Conservation (phyloP, 495 filamentous ascomycete genomes). For the Lophiotrema nucula region DNA sequence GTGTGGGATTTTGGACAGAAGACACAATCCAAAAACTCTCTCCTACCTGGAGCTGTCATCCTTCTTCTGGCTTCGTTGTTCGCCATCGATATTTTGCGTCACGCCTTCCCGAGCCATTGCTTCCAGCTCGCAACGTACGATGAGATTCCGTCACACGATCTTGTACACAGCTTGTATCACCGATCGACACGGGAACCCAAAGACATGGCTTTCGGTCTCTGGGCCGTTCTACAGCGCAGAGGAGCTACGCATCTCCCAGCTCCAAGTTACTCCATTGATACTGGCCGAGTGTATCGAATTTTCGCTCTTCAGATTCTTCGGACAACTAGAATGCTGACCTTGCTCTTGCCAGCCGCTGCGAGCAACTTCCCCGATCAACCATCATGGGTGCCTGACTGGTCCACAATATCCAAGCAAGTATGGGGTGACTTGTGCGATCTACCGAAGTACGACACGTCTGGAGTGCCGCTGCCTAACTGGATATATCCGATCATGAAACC, state of each 20-base stretch:
- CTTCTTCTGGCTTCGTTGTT: no score
- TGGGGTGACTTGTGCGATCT: background rate
- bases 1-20: no score
- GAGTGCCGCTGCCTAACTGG: background rate
- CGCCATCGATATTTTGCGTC: background rate
- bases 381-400: constrained; percentile 15
- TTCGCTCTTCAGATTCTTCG: background rate
- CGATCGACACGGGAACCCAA: background rate
- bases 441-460: background rate
- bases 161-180: background rate
- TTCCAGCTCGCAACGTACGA: background rate
- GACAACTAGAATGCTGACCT: background rate
- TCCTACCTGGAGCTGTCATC: no score
- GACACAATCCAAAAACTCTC: background rate
- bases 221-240: background rate
- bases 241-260: background rate
- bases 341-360: background rate
- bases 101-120: background rate
- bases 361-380: background rate
- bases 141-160: background rate
- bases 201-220: constrained; percentile 5
- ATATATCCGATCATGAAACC: background rate
- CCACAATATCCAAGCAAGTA: background rate
- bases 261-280: background rate
- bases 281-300: background rate